A percentile compares a stretch with the other conserved stretches of the same genome.
These are phyloP conservation scores for Baeospora myosura DNA, from an alignment of 1,284 basidiomycete species.

Conservation along the genomic window DNA sequence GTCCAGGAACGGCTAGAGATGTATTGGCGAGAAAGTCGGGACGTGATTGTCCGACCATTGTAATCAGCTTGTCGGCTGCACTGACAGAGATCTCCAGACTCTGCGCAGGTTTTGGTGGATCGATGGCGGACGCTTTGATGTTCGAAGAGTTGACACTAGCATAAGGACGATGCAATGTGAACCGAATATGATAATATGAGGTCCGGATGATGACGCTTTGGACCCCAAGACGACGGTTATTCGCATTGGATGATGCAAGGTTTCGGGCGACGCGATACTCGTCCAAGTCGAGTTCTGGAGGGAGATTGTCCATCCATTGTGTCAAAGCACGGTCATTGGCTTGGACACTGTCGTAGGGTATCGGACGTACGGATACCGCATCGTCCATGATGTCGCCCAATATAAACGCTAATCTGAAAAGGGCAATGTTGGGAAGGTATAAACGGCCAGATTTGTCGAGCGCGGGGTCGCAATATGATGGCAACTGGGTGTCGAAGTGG, in stretches of 20 bases:
- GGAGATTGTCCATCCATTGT: conserved; percentile 68
- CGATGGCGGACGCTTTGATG: conserved; percentile 16
- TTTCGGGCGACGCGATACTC: conserved; percentile 64
- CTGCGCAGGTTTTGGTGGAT: conserved; percentile 40
- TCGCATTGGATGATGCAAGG: conserved; percentile 50
- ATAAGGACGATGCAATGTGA: conserved; percentile 74
- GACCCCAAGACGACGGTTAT: conserved; percentile 57
- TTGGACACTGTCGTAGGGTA: conserved; percentile 66
- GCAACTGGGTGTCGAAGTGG: conserved; percentile 73
- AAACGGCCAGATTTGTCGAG: conserved; percentile 55
- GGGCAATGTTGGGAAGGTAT: conserved; percentile 64
- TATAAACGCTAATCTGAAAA: conserved; percentile 68
- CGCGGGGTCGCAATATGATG: conserved; percentile 53
- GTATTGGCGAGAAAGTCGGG: conserved; percentile 66
- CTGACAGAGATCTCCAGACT: conserved; percentile 66
- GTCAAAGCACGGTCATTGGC: conserved; percentile 60
- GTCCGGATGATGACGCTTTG: conserved; percentile 72
- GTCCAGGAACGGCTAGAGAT: conserved; percentile 63
- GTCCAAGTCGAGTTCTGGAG: conserved; percentile 64
- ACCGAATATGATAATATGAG: conserved; percentile 72
- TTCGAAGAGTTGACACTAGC: conserved; percentile 32
- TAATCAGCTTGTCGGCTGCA: conserved; percentile 68
- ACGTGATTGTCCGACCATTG: conserved; percentile 60
- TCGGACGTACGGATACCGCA: conserved; percentile 66
- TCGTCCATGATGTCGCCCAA: conserved; percentile 78